Evolutionary conservation across 306 rosid genomes (phyloP), one percentile per base, ranked within the genome.

Genomic region (Ormosia semicastrata): DNA sequence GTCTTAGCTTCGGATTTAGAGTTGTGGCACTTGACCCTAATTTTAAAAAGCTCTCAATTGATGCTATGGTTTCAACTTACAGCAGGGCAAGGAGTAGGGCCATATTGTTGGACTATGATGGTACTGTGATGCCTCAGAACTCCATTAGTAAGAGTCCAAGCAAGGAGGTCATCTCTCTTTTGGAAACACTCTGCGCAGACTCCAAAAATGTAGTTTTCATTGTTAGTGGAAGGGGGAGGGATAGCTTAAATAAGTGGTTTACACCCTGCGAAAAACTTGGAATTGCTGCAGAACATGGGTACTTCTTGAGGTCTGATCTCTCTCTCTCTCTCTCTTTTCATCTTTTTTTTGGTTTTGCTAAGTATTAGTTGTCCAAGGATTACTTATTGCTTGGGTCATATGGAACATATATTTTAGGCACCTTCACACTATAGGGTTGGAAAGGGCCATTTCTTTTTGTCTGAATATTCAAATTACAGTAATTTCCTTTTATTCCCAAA

Each of bases 231-330:
- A 86, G 95, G 81, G 95, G 92, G 46, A 91, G 86, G 85, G 80
- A 56, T 50, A 89, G 92, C 90, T 82, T 92, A 84, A 86, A 83
- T 82, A 79, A 88, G 33, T 92, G 97, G 97, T 92, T 92, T 82
- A 47, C 82, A 71, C 88, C 95, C 11, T 91, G 92, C 81, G 54
- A 77, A 85, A 91, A 86, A 50, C 92, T 92, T 77, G 93, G 97
- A 85, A 86, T 91, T 80, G 97, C 97, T 1, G 97, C 97, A 17
- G 93, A 92, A 83, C 95, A 92, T 84, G 95, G 97, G 58, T 92
- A 86, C 75, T 89, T 89, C 82, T 64, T 91, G 78, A 91, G 97
- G 97, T 92, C n/a, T 59, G 87, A 7, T 46, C 73, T 65, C 72
- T 14, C 56, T 41, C 54, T 24, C 75, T 71, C 75, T 53, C 70